These are phyloP conservation scores for Hypoxylon cercidicola DNA, from an alignment of 495 filamentous ascomycete genomes.

Conservation along the genomic window DNA sequence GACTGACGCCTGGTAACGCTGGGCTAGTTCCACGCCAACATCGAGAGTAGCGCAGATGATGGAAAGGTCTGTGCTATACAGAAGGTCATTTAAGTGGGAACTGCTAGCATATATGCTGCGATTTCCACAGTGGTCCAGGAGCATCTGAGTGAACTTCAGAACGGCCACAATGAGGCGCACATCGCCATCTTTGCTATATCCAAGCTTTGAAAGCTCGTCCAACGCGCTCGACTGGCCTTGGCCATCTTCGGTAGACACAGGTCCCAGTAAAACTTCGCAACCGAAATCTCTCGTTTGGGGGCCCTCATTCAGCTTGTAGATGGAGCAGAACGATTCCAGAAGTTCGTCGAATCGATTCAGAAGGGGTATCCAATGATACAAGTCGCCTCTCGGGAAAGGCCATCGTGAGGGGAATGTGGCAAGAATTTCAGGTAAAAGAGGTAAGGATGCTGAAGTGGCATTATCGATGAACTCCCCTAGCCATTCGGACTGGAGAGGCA, in stretches of 20 bases:
- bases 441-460: slow-evolving; percentile 74
- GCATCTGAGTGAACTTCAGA: slow-evolving; percentile 82
- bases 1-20: slow-evolving; percentile 89
- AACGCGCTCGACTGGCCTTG: slow-evolving; percentile 54
- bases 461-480: slow-evolving; percentile 78
- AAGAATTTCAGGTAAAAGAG: slow-evolving; percentile 80
- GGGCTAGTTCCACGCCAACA: slow-evolving; percentile 82
- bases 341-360: slow-evolving; percentile 94
- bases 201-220: slow-evolving; percentile 63
- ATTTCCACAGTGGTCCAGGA: slow-evolving; percentile 96
- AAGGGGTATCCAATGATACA: slow-evolving; percentile 98
- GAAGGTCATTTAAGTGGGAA: slow-evolving; percentile 80
- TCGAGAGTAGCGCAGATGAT: slow-evolving; percentile 79
- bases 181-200: slow-evolving; percentile 79
- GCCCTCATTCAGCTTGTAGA: slow-evolving; percentile 82
- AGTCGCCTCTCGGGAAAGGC: slow-evolving; percentile 96
- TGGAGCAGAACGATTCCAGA: slow-evolving; percentile 80
- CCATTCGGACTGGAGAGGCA: slow-evolving; percentile 77
- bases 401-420: slow-evolving; percentile 84
- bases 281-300: slow-evolving; percentile 82
- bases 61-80: slow-evolving; percentile 84
- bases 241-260: slow-evolving; percentile 50
- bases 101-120: slow-evolving; percentile 96
- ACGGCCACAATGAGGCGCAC: slow-evolving; percentile 79
- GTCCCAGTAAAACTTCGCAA: slow-evolving; percentile 67